Evolutionary conservation across 352 stramenopile species (phyloP), one percentile per base, ranked within the genome.

Genomic region (Globisporangium canariense): DNA sequence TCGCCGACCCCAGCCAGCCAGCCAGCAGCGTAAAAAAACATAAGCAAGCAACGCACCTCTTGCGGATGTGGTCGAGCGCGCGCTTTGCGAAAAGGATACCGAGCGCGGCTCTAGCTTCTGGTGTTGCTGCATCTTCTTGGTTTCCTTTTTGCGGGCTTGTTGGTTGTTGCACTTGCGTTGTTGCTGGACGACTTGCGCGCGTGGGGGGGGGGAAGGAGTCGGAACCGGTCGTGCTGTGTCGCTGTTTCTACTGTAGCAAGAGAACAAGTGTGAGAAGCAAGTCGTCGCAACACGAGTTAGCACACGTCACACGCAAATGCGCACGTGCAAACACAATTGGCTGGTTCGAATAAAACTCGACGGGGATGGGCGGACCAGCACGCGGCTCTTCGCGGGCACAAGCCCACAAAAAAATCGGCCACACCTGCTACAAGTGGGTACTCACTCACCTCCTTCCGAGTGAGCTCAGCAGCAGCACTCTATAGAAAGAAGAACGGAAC

Each of bases 1-100:
- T 30, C n/a, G 25, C 25, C 25, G 25, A 28, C 25, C 25, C 25
- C 10, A 14, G 38, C 40, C 28, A 40, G 13, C 20, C 30, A 9
- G 40, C 40, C 10, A 18, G 43, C n/a, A 36, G 57, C 14, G 32
- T 8, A 55, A 63, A 53, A 55, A 25, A 41, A 18, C 10, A 41
- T 16, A 43, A 59, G 40, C 38, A 61, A 53, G 45, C 6, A 4
- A 65, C 62, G 62, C 62, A 67, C 62, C 62, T 58, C 20, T 61
- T 62, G 41, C 30, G 40, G 62, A 49, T 55, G 43, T 34, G n/a
- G 20, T 58, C n/a, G 40, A 60, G 46, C 30, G 30, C 55, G 62
- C 55, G 53, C 30, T 57, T 34, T 62, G 40, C 22, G 22, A 62
- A 61, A 62, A 58, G 30, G 59, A 58, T 36, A 65, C 38, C 47